A percentile compares a stretch with the other conserved stretches of the same genome.
These are phyloP conservation scores for Hirsutella minnesotensis DNA, from an alignment of 2,329 filamentous ascomycete species.

Conservation along the genomic window DNA sequence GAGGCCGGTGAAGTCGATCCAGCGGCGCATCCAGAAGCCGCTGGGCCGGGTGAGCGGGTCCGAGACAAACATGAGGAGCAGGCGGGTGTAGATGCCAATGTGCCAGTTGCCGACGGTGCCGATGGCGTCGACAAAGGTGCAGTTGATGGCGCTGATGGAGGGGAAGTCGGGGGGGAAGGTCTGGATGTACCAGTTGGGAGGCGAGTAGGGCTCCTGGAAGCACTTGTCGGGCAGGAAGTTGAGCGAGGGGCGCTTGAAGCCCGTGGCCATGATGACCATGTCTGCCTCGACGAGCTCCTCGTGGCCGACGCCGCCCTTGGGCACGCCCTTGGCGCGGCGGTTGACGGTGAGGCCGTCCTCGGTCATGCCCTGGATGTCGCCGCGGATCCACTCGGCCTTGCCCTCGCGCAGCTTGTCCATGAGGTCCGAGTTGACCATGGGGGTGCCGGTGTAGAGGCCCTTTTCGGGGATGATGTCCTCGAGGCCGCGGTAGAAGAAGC, in stretches of 20 bases:
- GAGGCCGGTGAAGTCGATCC: constrained; percentile 72
- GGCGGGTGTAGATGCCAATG: constrained; percentile 79
- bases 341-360: constrained; percentile 59
- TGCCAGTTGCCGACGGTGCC: constrained; percentile 80
- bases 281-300: constrained; percentile 58
- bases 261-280: constrained; percentile 73
- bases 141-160: constrained; percentile 68
- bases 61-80: constrained; percentile 75
- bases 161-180: constrained; percentile 68
- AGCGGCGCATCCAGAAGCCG: constrained; percentile 65
- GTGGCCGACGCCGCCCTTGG: constrained; percentile 61
- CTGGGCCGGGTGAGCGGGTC: constrained; percentile 65
- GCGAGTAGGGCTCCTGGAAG: constrained; percentile 61
- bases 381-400: constrained; percentile 66
- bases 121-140: constrained; percentile 71
- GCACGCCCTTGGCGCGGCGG: constrained; percentile 57
- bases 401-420: constrained; percentile 63
- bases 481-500: constrained; percentile 76
- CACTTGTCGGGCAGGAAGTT: constrained; percentile 62
- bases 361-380: constrained; percentile 60
- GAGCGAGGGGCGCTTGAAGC: constrained; percentile 63
- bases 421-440: constrained; percentile 77
- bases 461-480: constrained; percentile 60
- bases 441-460: constrained; percentile 72
- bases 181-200: constrained; percentile 83